Evolutionary conservation across 176 grass and related monocot genomes (phyloP).

Genomic region (Guadua angustifolia): DNA sequence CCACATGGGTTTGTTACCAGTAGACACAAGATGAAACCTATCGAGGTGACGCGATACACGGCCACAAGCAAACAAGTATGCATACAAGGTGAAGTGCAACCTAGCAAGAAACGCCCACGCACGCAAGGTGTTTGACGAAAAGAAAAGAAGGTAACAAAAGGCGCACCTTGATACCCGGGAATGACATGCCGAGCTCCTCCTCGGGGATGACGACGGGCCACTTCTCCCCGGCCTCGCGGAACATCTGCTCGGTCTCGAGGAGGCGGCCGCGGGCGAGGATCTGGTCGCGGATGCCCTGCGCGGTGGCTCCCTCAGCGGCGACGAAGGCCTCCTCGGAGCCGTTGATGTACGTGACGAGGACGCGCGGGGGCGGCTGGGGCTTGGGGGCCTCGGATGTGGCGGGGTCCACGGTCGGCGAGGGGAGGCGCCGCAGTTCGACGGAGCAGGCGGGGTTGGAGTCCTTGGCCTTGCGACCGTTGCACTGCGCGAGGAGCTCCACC

Average conservation of each 20-base stretch:
- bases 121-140: conserved; percentile 49
- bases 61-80: too few relatives aligned
- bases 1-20: too few relatives aligned
- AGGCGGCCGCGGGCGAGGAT: conserved; percentile 76
- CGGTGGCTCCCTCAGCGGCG: conserved; percentile 60
- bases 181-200: conserved; percentile 75
- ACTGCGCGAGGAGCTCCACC: conserved; percentile 92
- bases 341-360: conserved; percentile 83
- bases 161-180: conserved; percentile 80
- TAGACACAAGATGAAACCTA: too few relatives aligned
- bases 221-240: conserved; percentile 74
- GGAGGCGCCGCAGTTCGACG: conserved; percentile 86
- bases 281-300: conserved; percentile 75
- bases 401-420: conserved; percentile 17
- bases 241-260: conserved; percentile 89
- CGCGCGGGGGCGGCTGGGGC: conserved; percentile 44
- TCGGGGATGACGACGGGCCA: conserved; percentile 88
- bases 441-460: conserved; percentile 90
- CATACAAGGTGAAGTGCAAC: neutral
- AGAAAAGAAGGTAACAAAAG: neutral
- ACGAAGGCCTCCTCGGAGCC: conserved; percentile 76
- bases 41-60: too few relatives aligned
- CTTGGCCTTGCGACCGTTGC: conserved; percentile 92
- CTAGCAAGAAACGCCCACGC: neutral
- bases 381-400: neutral